These are phyloP conservation scores for Durusdinium trenchii DNA, from an alignment of 73 alveolate genomes.

Conservation along the genomic window DNA sequence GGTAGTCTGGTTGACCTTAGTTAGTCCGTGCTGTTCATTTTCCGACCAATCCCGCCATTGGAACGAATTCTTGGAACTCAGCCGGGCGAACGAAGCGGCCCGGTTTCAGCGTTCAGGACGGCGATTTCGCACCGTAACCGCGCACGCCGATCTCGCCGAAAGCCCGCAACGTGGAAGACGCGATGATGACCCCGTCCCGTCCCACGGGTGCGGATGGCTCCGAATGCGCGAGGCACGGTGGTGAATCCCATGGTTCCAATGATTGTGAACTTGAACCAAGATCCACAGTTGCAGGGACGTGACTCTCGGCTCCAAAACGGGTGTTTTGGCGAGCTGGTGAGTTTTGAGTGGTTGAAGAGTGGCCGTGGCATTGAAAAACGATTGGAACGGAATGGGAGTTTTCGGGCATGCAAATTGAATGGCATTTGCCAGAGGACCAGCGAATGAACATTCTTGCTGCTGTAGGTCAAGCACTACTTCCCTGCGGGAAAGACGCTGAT, in stretches of 20 bases:
- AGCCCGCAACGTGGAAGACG: too few relatives aligned
- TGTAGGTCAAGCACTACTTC: constrained; percentile 77
- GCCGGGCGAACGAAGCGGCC: too few relatives aligned
- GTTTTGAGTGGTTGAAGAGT: neutral
- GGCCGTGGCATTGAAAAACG: neutral
- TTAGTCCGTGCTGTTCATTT: neutral
- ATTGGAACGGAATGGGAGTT: neutral
- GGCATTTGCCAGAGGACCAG: too few relatives aligned
- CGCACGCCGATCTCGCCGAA: too few relatives aligned
- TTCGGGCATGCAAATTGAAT: neutral
- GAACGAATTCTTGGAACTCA: too few relatives aligned
- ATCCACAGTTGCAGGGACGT: constrained; percentile 75
- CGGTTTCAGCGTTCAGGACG: too few relatives aligned
- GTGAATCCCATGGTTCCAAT: constrained; percentile 55
- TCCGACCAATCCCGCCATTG: too few relatives aligned
- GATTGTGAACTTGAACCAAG: constrained; percentile 83
- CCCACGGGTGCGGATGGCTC: too few relatives aligned
- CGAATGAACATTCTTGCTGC: too few relatives aligned
- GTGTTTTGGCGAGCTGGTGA: neutral
- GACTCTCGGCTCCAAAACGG: neutral
- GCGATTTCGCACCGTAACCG: too few relatives aligned
- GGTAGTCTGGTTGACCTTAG: neutral
- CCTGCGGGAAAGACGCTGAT: constrained; percentile 62
- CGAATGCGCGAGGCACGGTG: constrained; percentile 37
- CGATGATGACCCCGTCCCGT: too few relatives aligned